Percentiles rank a stretch among this genome's conserved stretches.
Conservation (phyloP, 2,329 filamentous ascomycete species). For the Chaetomium sp. region DNA sequence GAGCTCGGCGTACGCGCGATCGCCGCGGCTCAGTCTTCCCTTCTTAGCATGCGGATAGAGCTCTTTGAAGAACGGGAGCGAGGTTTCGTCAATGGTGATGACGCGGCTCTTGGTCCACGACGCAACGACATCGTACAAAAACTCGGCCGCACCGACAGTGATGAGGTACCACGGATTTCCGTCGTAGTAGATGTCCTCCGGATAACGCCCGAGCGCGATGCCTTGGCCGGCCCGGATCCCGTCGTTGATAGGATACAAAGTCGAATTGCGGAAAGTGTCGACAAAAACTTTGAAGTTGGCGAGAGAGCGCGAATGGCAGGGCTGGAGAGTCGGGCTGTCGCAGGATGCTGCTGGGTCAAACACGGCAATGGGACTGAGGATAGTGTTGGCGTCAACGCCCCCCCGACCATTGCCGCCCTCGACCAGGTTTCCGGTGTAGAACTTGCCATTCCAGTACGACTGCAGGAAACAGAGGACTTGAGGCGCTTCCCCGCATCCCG, state of each 20-base stretch:
- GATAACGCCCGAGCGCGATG: slow-evolving; percentile 58
- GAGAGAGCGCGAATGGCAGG: slow-evolving; percentile 61
- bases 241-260: slow-evolving; percentile 61
- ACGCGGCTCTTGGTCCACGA: slow-evolving; percentile 58
- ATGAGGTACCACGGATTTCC: slow-evolving; percentile 77
- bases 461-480: slow-evolving; percentile 64
- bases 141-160: slow-evolving; percentile 70
- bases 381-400: slow-evolving; percentile 56
- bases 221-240: slow-evolving; percentile 53
- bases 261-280: slow-evolving; percentile 60
- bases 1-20: too few relatives aligned
- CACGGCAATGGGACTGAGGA: slow-evolving; percentile 57
- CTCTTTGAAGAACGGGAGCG: slow-evolving; percentile 64
- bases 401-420: slow-evolving; percentile 38
- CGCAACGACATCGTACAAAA: slow-evolving; percentile 67
- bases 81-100: slow-evolving; percentile 57
- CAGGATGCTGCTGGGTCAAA: slow-evolving; percentile 63
- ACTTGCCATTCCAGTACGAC: slow-evolving; percentile 52
- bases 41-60: slow-evolving; percentile 50
- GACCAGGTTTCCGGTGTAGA: slow-evolving; percentile 46
- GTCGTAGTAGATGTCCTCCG: slow-evolving; percentile 65
- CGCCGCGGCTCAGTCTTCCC: too few relatives aligned
- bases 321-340: slow-evolving; percentile 66
- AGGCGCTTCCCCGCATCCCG: slow-evolving; percentile 51
- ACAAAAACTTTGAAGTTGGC: slow-evolving; percentile 71